Evolutionary conservation across 2,329 filamentous ascomycete species (phyloP), one percentile per base, ranked within the genome.

Genomic region (Tolypocladium capitatum): DNA sequence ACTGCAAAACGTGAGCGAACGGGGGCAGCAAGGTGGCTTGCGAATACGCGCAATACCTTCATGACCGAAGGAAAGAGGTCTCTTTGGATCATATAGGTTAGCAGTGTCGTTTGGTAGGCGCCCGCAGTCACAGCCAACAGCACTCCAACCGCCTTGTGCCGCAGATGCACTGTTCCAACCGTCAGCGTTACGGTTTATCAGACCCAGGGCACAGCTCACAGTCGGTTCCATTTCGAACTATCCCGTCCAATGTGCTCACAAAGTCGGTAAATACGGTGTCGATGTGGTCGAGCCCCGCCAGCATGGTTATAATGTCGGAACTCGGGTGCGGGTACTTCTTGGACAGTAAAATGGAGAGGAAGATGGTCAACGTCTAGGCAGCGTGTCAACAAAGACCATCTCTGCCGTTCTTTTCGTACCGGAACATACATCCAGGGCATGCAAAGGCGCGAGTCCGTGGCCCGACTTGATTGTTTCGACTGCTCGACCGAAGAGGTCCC

Each of bases 311-410:
- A 56, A 96, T 85, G 66, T 97, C 92, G 45, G 92, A 92, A 64
- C 89, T 96, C 6, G 90, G 86, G 59, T 96, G 96, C 24, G 86
- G 89, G 65, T 94, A 98, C 63, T 84, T 88, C 68, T 97, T 98
- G 49, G 79, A 78, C 52, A 97, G 73, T 18, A 94, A 76, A 47
- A 81, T 81, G 45, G 83, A 82, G 61, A 98, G 76, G 66, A 97
- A 96, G 43, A 86, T 82, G 64, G 84, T 89, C 60, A 97, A 76
- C 51, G 90, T 97, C 86, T 97, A 64, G 3, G 9, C 16, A 34
- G 67, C 11, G 49, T 56, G 24, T 42, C 16, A 42, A 7, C 24
- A 11, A 45, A 60, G 55, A n/a, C n/a, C 43, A 46, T 33, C 28
- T 21, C 14, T n/a, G 5, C 11, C n/a, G 5, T 5, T 36, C n/a